Conservation (phyloP, 441 rosid species). For the Adansonia madagascariensis region DNA sequence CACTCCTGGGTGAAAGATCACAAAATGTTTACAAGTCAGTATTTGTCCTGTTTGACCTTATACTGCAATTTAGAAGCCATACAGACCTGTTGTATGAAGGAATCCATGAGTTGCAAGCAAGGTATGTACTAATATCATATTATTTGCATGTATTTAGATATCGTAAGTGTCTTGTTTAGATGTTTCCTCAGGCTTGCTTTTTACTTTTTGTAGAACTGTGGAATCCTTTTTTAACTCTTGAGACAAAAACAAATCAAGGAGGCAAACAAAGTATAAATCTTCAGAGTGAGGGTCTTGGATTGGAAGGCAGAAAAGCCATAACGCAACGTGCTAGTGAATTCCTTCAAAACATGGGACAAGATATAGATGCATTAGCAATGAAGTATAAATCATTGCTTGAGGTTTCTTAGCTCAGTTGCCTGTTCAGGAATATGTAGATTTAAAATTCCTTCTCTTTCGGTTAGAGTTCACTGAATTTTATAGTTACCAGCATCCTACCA, state of each 20-base stretch:
- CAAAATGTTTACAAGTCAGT: slow-evolving; percentile 73
- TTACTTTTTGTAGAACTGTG: slow-evolving; percentile 47
- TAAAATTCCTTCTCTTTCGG: slow-evolving; percentile 86
- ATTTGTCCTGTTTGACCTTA: slow-evolving; percentile 82
- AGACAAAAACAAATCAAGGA: slow-evolving; percentile 44
- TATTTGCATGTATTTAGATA: neutral
- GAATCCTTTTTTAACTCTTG: slow-evolving; percentile 53
- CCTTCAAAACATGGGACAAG: slow-evolving; percentile 75
- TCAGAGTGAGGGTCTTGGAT: slow-evolving; percentile 68
- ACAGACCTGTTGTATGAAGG: slow-evolving; percentile 87
- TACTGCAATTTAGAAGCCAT: slow-evolving; percentile 80
- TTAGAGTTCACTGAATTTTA: slow-evolving; percentile 92
- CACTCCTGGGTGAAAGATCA: slow-evolving; percentile 88
- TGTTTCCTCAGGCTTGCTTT: slow-evolving; percentile 19
- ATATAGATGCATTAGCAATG: slow-evolving; percentile 67
- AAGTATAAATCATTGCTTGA: slow-evolving; percentile 73
- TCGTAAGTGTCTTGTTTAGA: neutral
- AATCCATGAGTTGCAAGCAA: slow-evolving; percentile 76
- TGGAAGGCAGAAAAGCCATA: slow-evolving; percentile 80
- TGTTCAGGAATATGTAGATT: slow-evolving; percentile 81
- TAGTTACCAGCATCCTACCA: slow-evolving; percentile 49
- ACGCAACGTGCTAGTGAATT: slow-evolving; percentile 87
- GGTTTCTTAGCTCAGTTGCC: slow-evolving; percentile 80
- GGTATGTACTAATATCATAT: slow-evolving; percentile 46
- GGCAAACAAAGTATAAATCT: slow-evolving; percentile 45